phyloP scores from a whole-genome alignment of 208 protist species.

The Ichthyophonus hoferi region DNA sequence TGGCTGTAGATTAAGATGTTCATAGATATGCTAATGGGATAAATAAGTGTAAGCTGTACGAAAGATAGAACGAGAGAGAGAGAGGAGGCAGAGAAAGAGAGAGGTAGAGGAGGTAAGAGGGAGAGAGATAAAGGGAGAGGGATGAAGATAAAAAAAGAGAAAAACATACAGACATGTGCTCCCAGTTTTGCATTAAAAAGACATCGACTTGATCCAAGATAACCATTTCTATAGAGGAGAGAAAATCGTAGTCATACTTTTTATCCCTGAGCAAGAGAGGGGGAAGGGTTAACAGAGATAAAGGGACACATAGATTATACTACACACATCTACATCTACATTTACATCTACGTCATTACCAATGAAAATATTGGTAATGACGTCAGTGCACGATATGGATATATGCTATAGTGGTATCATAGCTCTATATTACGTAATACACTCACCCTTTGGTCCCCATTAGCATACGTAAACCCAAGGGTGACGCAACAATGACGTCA shows the following conservation, averaged over 20 bases:
- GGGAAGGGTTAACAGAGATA: constrained; percentile 2
- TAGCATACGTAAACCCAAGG: constrained; percentile 74
- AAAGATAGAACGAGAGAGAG: no score
- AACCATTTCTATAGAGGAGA: constrained; percentile 87
- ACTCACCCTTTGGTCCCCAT: constrained; percentile 42
- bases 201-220: constrained; percentile 84
- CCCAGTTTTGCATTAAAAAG: constrained; percentile 94
- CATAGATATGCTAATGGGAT: neutral
- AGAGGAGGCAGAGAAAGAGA: no score
- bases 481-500: constrained; percentile 89
- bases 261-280: constrained; percentile 46
- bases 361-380: no score
- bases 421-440: no score
- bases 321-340: neutral
- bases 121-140: no score
- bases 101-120: no score
- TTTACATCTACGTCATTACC: no score
- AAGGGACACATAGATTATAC: neutral
- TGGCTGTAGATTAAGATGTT: constrained; percentile 51
- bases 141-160: neutral
- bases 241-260: constrained; percentile 66
- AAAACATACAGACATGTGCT: constrained; percentile 66
- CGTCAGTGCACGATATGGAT: neutral
- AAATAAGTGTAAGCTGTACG: constrained; percentile 29
- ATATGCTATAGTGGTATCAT: neutral